phyloP scores from a whole-genome alignment of 768 basidiomycete species.

The Termitomyces bulborhizus region DNA sequence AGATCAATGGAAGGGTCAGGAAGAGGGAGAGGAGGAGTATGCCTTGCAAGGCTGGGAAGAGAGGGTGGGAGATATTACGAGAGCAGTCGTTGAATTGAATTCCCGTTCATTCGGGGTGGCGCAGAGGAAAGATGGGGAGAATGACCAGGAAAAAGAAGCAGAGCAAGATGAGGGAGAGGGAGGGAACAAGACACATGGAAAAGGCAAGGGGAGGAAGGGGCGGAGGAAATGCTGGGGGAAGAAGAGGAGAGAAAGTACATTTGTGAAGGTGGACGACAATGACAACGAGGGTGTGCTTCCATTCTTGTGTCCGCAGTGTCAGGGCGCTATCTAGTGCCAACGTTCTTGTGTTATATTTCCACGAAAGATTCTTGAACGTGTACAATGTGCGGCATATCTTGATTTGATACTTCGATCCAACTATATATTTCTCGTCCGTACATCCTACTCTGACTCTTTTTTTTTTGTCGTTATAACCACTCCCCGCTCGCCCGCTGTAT shows the following conservation, averaged over 20 bases:
- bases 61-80: slow-evolving; percentile 9
- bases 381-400: no score
- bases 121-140: not conserved
- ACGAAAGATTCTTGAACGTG: no score
- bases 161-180: not conserved
- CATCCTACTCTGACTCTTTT: no score
- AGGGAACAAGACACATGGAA: not conserved
- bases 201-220: not conserved
- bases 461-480: no score
- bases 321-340: slow-evolving; percentile 6
- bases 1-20: not conserved
- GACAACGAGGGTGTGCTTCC: not conserved
- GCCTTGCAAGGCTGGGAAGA: slow-evolving; percentile 39
- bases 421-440: no score
- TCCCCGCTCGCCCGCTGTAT: no score
- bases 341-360: not conserved
- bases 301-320: slow-evolving; percentile 11
- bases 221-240: no score
- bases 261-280: not conserved
- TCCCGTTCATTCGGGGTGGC: no score
- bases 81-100: slow-evolving; percentile 15
- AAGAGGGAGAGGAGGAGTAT: not conserved
- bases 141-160: not conserved
- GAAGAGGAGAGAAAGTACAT: not conserved
- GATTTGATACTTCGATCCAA: not conserved